phyloP scores from a whole-genome alignment of 805 yeast genomes.

The Nakazawaea anatomiae region DNA sequence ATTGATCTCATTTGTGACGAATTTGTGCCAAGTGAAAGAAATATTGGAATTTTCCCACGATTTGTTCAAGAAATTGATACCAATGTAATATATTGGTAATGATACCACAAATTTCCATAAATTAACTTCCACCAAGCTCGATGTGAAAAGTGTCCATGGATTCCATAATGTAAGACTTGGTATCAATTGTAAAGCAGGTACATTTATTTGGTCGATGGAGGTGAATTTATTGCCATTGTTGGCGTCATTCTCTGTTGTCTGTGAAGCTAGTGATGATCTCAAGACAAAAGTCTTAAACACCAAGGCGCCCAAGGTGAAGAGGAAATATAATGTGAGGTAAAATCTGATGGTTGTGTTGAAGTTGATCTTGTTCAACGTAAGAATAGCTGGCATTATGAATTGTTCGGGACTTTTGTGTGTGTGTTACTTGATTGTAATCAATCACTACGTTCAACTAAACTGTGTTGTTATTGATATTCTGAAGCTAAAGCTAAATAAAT shows the following conservation, averaged over 20 bases:
- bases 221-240: neutral
- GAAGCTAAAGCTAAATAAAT: too few relatives aligned
- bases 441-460: too few relatives aligned
- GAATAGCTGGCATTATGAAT: neutral
- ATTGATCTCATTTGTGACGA: conserved; percentile 33
- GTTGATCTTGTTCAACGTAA: neutral
- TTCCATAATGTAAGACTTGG: conserved; percentile 48
- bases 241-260: conserved; percentile 29
- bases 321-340: neutral
- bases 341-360: neutral
- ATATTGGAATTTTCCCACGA: conserved; percentile 37
- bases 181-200: conserved; percentile 57
- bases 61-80: conserved; percentile 41
- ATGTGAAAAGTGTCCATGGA: conserved; percentile 61
- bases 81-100: conserved; percentile 27
- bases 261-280: neutral
- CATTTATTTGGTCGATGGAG: conserved; percentile 14
- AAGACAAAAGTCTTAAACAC: neutral
- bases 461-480: too few relatives aligned
- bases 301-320: neutral
- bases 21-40: conserved; percentile 6
- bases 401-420: too few relatives aligned
- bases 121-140: conserved; percentile 60
- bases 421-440: too few relatives aligned
- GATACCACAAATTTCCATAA: conserved; percentile 39